Percentiles rank a stretch among this genome's conserved stretches.
Evolutionary conservation across 2,329 filamentous ascomycete species (phyloP).

Genomic region (Scedosporium boydii): DNA sequence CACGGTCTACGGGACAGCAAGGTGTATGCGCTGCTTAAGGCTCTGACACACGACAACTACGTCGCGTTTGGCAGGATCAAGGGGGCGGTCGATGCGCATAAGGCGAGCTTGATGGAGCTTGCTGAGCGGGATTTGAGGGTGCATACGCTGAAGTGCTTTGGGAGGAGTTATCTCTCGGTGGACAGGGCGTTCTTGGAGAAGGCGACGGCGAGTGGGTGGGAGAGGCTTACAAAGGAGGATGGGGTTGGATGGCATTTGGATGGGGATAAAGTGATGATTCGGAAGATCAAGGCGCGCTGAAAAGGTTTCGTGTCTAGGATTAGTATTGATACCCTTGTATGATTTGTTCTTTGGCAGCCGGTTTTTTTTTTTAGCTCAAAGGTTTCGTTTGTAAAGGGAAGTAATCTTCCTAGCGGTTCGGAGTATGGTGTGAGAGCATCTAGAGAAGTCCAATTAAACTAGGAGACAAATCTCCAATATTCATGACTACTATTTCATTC

Average conservation of each 20-base stretch:
- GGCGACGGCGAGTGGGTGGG: slow-evolving; percentile 61
- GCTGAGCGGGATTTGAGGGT: slow-evolving; percentile 64
- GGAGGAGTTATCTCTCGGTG: slow-evolving; percentile 67
- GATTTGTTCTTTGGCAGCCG: neutral
- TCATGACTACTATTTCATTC: too few species aligned
- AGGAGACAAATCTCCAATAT: too few species aligned
- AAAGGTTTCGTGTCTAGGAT: neutral
- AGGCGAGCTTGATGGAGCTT: slow-evolving; percentile 70
- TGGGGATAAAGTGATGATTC: slow-evolving; percentile 65
- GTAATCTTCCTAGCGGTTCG: neutral
- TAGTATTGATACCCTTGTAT: slow-evolving; percentile 1
- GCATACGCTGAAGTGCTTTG: slow-evolving; percentile 79
- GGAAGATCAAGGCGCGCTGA: slow-evolving; percentile 38
- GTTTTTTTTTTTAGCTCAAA: neutral
- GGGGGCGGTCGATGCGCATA: slow-evolving; percentile 68
- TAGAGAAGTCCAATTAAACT: too few species aligned
- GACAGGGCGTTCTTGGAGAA: slow-evolving; percentile 61
- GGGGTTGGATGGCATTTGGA: slow-evolving; percentile 81
- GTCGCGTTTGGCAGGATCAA: slow-evolving; percentile 64
- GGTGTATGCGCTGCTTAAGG: slow-evolving; percentile 57
- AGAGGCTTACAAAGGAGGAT: slow-evolving; percentile 54
- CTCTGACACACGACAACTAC: slow-evolving; percentile 76
- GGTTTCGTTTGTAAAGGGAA: neutral
- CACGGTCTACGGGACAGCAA: slow-evolving; percentile 57
- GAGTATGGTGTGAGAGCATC: too few species aligned